phyloP scores from a whole-genome alignment of 345 rosid species.

The Hibiscus syriacus region DNA sequence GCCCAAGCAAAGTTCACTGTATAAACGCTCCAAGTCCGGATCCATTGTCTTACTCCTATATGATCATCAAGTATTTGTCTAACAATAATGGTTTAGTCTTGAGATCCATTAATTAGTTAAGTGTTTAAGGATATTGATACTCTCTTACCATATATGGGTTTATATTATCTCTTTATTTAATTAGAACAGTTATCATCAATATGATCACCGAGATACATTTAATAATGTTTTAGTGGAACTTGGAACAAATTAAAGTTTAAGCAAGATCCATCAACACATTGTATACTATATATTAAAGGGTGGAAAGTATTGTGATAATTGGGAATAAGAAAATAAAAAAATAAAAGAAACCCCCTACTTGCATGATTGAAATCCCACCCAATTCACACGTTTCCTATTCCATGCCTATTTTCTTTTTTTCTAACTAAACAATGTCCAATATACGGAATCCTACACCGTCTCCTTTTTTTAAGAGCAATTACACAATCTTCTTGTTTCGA shows the following conservation, averaged over 20 bases:
- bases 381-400: conserved; percentile 30
- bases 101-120: no score
- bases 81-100: no score
- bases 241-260: conserved; percentile 24
- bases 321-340: conserved; percentile 6
- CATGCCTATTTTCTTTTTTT: background rate
- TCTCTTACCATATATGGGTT: no score
- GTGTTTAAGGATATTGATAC: no score
- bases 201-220: no score
- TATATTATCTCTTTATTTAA: no score
- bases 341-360: conserved; percentile 3
- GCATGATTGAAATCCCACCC: conserved; percentile 44
- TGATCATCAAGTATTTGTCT: no score
- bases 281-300: background rate
- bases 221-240: conserved; percentile 21
- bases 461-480: conserved; percentile 12
- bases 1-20: no score
- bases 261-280: conserved; percentile 28
- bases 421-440: conserved; percentile 7
- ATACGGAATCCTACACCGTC: conserved; percentile 28
- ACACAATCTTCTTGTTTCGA: background rate
- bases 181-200: no score
- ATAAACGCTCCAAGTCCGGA: no score
- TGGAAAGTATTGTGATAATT: background rate
- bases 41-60: no score